Conservation (phyloP, 352 stramenopile genomes). For the Blastocystis sp. region DNA sequence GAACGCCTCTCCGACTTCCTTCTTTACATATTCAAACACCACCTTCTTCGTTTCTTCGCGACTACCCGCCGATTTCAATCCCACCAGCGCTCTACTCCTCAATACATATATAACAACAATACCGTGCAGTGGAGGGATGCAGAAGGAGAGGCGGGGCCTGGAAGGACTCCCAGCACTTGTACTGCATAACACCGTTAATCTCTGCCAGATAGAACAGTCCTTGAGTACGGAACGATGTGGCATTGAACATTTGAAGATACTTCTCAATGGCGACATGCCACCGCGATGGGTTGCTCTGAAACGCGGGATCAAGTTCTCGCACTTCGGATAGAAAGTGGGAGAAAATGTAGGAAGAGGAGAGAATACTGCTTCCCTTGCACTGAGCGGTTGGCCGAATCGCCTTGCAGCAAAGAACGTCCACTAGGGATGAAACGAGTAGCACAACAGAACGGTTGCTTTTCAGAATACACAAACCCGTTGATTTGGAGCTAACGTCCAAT, state of each 20-base stretch:
- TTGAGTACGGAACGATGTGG: conserved; percentile 29
- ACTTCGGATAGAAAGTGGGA: conserved; percentile 29
- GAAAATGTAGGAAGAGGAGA: conserved; percentile 3
- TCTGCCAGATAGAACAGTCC: conserved; percentile 58
- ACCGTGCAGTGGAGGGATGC: conserved; percentile 62
- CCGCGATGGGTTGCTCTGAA: neutral
- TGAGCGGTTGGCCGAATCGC: conserved; percentile 22
- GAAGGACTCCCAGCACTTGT: conserved; percentile 26
- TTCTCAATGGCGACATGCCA: conserved; percentile 46
- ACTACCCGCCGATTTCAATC: conserved; percentile 17
- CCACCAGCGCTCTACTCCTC: neutral
- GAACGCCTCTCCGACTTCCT: neutral
- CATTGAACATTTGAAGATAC: conserved; percentile 52
- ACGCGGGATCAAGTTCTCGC: neutral
- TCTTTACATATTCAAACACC: conserved; percentile 46
- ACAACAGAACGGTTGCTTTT: neutral
- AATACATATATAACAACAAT: neutral
- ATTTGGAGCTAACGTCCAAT: conserved; percentile 45
- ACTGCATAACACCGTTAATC: conserved; percentile 59
- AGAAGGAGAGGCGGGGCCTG: neutral
- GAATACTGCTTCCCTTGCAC: conserved; percentile 54
- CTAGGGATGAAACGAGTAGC: neutral
- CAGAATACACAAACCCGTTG: conserved; percentile 46
- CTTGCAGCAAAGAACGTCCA: conserved; percentile 16
- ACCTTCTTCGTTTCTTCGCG: conserved; percentile 40